phyloP scores from a whole-genome alignment of 768 basidiomycete genomes.

The Tylopilus sp. region DNA sequence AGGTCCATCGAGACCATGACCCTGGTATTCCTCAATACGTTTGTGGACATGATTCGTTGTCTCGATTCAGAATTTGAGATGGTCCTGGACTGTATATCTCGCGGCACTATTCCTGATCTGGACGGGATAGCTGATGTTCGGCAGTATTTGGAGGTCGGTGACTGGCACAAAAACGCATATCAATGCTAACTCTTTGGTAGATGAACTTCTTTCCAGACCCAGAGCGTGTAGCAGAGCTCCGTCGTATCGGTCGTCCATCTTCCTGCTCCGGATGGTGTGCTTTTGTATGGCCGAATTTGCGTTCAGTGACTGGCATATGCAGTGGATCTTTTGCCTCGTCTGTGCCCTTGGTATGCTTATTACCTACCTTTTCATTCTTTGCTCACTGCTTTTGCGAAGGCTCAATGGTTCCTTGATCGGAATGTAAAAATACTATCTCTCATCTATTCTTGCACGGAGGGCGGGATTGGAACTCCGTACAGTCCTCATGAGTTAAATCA shows the following conservation, averaged over 20 bases:
- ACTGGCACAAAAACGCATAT: not conserved
- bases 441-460: too few species aligned
- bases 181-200: not conserved
- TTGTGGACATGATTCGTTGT: slow-evolving; percentile 10
- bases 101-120: slow-evolving; percentile 8
- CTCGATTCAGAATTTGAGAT: slow-evolving; percentile 10
- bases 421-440: not conserved
- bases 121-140: not conserved
- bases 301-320: not conserved
- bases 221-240: too few species aligned
- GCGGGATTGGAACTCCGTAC: too few species aligned
- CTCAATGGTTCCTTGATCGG: too few species aligned
- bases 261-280: too few species aligned
- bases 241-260: too few species aligned
- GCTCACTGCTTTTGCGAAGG: too few species aligned
- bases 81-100: slow-evolving; percentile 12
- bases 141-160: slow-evolving; percentile 1
- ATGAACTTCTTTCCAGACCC: not conserved
- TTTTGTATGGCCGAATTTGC: not conserved
- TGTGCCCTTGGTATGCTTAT: too few species aligned
- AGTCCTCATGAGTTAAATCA: not conserved
- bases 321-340: too few species aligned
- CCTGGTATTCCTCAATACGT: slow-evolving; percentile 7
- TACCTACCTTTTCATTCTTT: too few species aligned
- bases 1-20: not conserved